Percentiles rank a stretch among this genome's conserved stretches.
Conservation (phyloP, 345 rosid genomes). For the Anastatica hierochuntica region DNA sequence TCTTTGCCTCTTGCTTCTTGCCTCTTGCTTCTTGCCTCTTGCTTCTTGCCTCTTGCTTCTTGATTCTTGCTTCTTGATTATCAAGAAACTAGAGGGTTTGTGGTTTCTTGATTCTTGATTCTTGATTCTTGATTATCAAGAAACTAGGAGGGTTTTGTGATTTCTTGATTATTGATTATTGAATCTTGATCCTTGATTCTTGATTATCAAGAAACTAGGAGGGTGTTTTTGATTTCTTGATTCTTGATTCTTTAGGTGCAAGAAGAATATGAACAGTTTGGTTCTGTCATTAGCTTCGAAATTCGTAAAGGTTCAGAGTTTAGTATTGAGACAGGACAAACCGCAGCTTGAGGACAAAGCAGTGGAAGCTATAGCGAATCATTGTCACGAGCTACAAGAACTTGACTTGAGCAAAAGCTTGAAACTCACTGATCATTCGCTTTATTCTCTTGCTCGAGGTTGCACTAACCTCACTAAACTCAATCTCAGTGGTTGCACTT, state of each 20-base stretch:
- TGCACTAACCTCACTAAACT: conserved; percentile 73
- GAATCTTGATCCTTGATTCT: no score
- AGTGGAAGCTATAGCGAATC: conserved; percentile 63
- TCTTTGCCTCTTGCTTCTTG: no score
- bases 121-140: no score
- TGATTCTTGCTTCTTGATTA: not conserved
- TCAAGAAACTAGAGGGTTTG: no score
- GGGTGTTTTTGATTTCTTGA: not conserved
- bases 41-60: not conserved
- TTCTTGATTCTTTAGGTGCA: conserved; percentile 43
- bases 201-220: no score
- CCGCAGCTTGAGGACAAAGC: conserved; percentile 84
- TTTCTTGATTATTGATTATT: no score
- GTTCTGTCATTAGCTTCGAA: conserved; percentile 80
- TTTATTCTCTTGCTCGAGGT: conserved; percentile 69
- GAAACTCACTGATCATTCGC: conserved; percentile 61
- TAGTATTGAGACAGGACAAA: conserved; percentile 74
- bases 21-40: not conserved
- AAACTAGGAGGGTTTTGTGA: no score
- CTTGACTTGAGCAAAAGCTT: conserved; percentile 97
- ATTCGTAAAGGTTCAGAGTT: conserved; percentile 57
- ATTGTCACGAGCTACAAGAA: conserved; percentile 73
- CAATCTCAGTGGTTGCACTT: conserved; percentile 84
- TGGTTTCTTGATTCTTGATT: no score
- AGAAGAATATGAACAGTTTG: conserved; percentile 65